phyloP scores from a whole-genome alignment of 176 grass and related monocot genomes.

The Oryza meyeriana region DNA sequence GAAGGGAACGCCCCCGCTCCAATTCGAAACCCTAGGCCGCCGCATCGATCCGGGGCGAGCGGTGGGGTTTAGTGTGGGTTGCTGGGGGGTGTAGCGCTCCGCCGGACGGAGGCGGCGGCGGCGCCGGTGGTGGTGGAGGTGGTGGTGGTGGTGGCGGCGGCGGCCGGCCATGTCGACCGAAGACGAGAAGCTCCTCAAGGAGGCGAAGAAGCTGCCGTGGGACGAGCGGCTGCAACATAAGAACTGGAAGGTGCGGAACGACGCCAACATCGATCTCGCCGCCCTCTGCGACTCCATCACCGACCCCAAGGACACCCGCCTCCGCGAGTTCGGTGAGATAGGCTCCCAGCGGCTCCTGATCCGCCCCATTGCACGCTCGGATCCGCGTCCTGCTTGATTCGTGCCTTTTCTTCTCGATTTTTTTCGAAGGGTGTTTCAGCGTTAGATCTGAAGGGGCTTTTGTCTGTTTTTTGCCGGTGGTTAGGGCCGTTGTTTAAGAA shows the following conservation, averaged over 20 bases:
- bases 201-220: slow-evolving; percentile 97
- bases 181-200: slow-evolving; percentile 99
- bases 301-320: slow-evolving; percentile 94
- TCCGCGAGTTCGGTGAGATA: slow-evolving; percentile 89
- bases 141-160: neutral
- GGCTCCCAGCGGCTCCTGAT: slow-evolving; percentile 3
- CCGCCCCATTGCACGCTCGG: slow-evolving; percentile 20
- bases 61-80: neutral
- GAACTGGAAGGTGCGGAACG: slow-evolving; percentile 99
- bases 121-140: neutral
- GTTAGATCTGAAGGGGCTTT: slow-evolving; percentile 52
- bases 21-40: slow-evolving; percentile 54
- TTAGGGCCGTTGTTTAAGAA: slow-evolving; percentile 95
- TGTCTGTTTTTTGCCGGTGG: neutral
- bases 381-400: slow-evolving; percentile 33
- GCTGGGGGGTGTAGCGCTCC: neutral
- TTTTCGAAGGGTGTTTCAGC: neutral
- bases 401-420: slow-evolving; percentile 8
- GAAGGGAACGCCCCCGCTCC: slow-evolving; percentile 12
- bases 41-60: slow-evolving; percentile 14
- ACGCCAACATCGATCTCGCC: slow-evolving; percentile 97
- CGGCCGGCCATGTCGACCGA: slow-evolving; percentile 80
- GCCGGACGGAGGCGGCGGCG: slow-evolving; percentile 19
- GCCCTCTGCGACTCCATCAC: slow-evolving; percentile 80
- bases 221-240: slow-evolving; percentile 95